Evolutionary conservation across 305 asterid species (phyloP).

Genomic region (Solanum aculeatissimum): DNA sequence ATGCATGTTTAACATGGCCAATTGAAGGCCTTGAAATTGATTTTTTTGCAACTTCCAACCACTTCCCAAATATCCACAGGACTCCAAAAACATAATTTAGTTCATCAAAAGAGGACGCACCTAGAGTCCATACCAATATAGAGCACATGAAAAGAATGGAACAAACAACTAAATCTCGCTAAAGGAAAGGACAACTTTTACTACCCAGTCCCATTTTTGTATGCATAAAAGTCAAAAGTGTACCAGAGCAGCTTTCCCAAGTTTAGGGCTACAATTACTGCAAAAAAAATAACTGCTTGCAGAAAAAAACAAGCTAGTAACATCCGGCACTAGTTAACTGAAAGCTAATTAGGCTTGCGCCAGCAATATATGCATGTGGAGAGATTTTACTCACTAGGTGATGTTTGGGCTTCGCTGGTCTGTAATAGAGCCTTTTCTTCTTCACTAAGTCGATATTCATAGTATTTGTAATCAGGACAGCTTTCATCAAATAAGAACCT

Average conservation of each 20-base stretch:
- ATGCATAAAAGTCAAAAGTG: not conserved
- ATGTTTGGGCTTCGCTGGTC: slow-evolving; percentile 34
- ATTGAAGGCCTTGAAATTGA: not conserved
- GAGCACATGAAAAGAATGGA: not conserved
- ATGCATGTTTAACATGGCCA: not conserved
- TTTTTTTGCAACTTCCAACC: not conserved
- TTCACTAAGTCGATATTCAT: slow-evolving; percentile 65
- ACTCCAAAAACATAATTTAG: not conserved
- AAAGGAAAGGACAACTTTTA: not conserved
- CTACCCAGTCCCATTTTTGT: not conserved
- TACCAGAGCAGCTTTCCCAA: not conserved
- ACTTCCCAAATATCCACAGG: not conserved
- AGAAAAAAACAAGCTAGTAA: not conserved
- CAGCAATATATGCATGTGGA: not conserved
- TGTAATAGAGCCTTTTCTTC: slow-evolving; percentile 68
- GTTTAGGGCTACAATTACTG: not conserved
- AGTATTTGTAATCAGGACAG: slow-evolving; percentile 84
- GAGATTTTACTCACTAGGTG: slow-evolving; percentile 33
- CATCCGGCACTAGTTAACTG: not conserved
- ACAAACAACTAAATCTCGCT: not conserved
- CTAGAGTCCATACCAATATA: not conserved
- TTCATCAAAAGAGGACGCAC: not conserved
- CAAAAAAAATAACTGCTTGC: not conserved
- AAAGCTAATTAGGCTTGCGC: not conserved
- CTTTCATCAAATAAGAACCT: slow-evolving; percentile 84